Conservation (phyloP, 2,329 filamentous ascomycete genomes). For the Tolypocladium sp. region DNA sequence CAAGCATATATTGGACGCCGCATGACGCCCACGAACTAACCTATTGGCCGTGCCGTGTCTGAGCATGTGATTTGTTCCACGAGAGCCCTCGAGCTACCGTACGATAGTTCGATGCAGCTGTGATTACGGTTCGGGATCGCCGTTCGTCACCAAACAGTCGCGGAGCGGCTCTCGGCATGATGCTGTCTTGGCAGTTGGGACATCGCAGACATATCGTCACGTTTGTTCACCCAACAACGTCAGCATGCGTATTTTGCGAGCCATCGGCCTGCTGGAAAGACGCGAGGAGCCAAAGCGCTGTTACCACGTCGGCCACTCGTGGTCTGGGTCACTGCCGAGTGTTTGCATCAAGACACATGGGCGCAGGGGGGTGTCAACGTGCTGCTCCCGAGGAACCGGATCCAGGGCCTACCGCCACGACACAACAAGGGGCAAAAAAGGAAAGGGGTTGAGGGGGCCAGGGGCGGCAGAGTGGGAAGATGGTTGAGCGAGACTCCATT, state of each 20-base stretch:
- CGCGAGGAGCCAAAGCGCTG: not conserved
- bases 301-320: not conserved
- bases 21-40: not conserved
- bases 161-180: not conserved
- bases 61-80: not conserved
- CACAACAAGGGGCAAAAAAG: not conserved
- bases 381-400: not conserved
- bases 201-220: not conserved
- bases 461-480: not conserved
- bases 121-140: not conserved
- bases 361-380: not conserved
- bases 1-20: not conserved
- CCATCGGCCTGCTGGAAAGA: not conserved
- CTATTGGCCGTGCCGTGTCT: not conserved
- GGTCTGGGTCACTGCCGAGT: not conserved
- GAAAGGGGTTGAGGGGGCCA: not conserved
- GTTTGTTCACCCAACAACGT: not conserved
- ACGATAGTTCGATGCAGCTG: not conserved
- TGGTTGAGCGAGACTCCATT: not conserved
- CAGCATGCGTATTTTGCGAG: not conserved
- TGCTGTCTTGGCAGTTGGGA: not conserved
- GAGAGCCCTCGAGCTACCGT: not conserved
- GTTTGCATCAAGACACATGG: not conserved
- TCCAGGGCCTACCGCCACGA: not conserved
- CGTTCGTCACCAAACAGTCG: not conserved